Conservation (phyloP, 2,329 filamentous ascomycete genomes). For the Chaetomiaceae sp. region DNA sequence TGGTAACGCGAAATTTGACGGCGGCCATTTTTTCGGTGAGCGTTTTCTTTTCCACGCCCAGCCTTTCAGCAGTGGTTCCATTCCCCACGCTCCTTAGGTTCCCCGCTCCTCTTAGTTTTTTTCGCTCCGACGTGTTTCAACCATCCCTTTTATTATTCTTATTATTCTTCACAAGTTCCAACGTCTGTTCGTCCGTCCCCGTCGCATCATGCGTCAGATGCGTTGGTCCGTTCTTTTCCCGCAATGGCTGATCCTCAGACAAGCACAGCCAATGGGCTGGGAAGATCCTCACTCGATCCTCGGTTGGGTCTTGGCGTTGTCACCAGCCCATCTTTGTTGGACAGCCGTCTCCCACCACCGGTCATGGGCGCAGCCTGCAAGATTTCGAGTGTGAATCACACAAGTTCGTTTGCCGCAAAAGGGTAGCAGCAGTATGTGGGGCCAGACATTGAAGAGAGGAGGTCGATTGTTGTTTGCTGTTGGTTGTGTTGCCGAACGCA, state of each 20-base stretch:
- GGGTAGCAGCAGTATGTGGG: constrained; percentile 1
- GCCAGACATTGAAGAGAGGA: neutral
- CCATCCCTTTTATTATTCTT: too few relatives aligned
- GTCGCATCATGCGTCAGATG: constrained; percentile 16
- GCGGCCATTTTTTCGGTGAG: neutral
- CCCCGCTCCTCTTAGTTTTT: neutral
- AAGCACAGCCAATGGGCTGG: neutral
- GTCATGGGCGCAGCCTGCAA: neutral
- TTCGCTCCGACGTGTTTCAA: neutral
- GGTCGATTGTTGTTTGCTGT: neutral
- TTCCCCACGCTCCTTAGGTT: neutral
- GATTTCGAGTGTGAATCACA: neutral
- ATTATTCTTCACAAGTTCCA: too few relatives aligned
- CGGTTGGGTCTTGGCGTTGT: constrained; percentile 9
- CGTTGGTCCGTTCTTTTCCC: neutral
- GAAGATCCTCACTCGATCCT: constrained; percentile 6
- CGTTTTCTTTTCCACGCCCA: neutral
- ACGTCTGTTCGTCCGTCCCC: too few relatives aligned
- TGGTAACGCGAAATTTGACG: neutral
- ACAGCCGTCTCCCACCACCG: too few relatives aligned
- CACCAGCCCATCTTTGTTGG: neutral
- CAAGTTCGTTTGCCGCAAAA: neutral
- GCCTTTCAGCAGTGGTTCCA: too few relatives aligned
- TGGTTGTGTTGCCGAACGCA: neutral
- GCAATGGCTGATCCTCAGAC: constrained; percentile 3